A percentile compares a stretch with the other conserved stretches of the same genome.
phyloP scores from a whole-genome alignment of 2,329 filamentous ascomycete genomes.

The Fusarium austroafricanum region DNA sequence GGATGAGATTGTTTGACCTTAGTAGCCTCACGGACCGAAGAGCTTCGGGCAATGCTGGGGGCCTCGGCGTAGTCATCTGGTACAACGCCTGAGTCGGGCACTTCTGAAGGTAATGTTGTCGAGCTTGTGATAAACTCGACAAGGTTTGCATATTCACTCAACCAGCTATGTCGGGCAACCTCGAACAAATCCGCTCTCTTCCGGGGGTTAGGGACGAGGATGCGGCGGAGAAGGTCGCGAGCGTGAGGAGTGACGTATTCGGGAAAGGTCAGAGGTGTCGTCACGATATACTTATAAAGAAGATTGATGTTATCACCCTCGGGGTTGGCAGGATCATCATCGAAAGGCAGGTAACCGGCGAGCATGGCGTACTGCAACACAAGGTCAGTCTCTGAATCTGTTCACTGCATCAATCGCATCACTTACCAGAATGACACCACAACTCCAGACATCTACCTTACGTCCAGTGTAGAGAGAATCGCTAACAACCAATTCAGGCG shows the following conservation, averaged over 20 bases:
- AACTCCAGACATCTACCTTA: slow-evolving; percentile 99
- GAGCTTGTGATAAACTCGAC: slow-evolving; percentile 97
- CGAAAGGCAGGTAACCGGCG: slow-evolving; percentile 95
- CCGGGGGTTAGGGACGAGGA: slow-evolving; percentile 93
- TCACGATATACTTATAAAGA: slow-evolving; percentile 99
- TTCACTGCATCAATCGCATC: neutral
- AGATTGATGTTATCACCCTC: slow-evolving; percentile 99
- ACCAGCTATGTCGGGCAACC: slow-evolving; percentile 96
- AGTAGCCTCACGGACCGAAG: slow-evolving; percentile 88
- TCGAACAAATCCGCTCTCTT: slow-evolving; percentile 97
- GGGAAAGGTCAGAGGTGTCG: slow-evolving; percentile 94
- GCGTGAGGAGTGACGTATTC: slow-evolving; percentile 99
- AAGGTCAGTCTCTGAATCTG: slow-evolving; percentile 20
- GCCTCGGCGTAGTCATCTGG: slow-evolving; percentile 66
- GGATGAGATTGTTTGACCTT: slow-evolving; percentile 71
- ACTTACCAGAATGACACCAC: slow-evolving; percentile 95
- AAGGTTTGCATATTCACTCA: slow-evolving; percentile 96
- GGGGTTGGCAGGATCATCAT: slow-evolving; percentile 97
- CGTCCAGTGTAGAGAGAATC: slow-evolving; percentile 97
- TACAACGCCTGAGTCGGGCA: slow-evolving; percentile 80
- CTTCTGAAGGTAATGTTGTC: slow-evolving; percentile 87
- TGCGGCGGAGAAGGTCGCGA: slow-evolving; percentile 89
- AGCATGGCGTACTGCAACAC: slow-evolving; percentile 94
- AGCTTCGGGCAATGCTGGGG: slow-evolving; percentile 80
- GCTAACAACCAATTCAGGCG: slow-evolving; percentile 95